phyloP scores from a whole-genome alignment of 2,329 filamentous ascomycete genomes.

The Pseudocercospora pini-densiflorae region DNA sequence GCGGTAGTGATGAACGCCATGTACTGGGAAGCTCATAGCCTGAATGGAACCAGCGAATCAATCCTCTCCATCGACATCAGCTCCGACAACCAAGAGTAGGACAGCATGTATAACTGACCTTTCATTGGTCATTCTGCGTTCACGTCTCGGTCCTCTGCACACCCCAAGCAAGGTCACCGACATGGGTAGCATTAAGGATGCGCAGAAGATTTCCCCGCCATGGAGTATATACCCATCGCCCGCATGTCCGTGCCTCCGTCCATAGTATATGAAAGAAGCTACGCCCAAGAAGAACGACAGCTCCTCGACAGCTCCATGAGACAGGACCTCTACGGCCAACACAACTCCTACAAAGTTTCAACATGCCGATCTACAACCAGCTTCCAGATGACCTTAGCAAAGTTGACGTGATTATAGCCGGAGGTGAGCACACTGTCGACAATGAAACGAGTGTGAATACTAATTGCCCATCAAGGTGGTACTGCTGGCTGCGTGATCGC shows the following conservation, averaged over 20 bases:
- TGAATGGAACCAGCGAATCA: neutral
- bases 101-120: neutral
- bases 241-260: neutral
- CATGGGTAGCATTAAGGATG: neutral
- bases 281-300: too few relatives aligned
- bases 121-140: neutral
- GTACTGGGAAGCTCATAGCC: neutral
- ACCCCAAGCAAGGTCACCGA: neutral
- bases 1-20: neutral
- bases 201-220: neutral
- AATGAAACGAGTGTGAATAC: too few relatives aligned
- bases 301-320: too few relatives aligned
- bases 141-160: neutral
- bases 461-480: conserved; percentile 43
- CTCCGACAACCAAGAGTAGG: neutral
- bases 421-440: conserved; percentile 40
- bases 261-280: neutral
- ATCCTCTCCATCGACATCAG: neutral
- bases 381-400: conserved; percentile 47
- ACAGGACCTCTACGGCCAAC: too few relatives aligned
- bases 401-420: conserved; percentile 59
- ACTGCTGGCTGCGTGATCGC: conserved; percentile 58
- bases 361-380: conserved; percentile 38
- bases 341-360: neutral
- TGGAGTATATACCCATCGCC: neutral